phyloP scores from a whole-genome alignment of 1,284 basidiomycete species.

The Dichomitus squalens region DNA sequence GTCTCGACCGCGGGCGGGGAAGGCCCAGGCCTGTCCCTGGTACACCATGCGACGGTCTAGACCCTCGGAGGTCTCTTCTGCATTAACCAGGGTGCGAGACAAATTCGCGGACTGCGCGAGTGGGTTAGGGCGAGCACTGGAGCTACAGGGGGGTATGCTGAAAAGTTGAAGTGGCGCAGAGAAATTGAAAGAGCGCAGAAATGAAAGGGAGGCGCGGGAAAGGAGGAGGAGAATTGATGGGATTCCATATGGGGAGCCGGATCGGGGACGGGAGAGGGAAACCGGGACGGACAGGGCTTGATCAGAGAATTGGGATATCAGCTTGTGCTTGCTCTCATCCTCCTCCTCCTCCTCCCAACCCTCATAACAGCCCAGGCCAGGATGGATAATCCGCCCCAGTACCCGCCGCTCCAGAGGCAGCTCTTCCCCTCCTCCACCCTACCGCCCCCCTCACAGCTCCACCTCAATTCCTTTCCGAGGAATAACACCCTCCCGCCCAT shows the following conservation, averaged over 20 bases:
- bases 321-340: conserved; percentile 7
- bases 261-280: conserved; percentile 5
- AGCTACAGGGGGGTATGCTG: not conserved
- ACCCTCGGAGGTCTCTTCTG: conserved; percentile 1
- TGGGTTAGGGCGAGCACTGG: not conserved
- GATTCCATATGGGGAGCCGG: conserved; percentile 1
- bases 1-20: conserved; percentile 12
- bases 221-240: conserved; percentile 8
- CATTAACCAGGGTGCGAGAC: not conserved
- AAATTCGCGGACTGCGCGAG: not conserved
- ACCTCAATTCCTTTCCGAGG: conserved; percentile 39
- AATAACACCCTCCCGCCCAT: conserved; percentile 42
- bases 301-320: conserved; percentile 3
- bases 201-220: not conserved
- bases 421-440: conserved; percentile 41
- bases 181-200: conserved; percentile 5
- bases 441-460: conserved; percentile 47
- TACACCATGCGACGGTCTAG: conserved; percentile 12
- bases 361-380: conserved; percentile 26
- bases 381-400: conserved; percentile 33
- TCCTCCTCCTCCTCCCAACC: conserved; percentile 13
- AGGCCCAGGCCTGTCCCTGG: conserved; percentile 12
- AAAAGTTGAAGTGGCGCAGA: not conserved
- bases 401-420: conserved; percentile 29
- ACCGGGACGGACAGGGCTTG: not conserved